Evolutionary conservation across 805 yeast species (phyloP), one percentile per base, ranked within the genome.

Genomic region (Saccharomycodes ludwigii): DNA sequence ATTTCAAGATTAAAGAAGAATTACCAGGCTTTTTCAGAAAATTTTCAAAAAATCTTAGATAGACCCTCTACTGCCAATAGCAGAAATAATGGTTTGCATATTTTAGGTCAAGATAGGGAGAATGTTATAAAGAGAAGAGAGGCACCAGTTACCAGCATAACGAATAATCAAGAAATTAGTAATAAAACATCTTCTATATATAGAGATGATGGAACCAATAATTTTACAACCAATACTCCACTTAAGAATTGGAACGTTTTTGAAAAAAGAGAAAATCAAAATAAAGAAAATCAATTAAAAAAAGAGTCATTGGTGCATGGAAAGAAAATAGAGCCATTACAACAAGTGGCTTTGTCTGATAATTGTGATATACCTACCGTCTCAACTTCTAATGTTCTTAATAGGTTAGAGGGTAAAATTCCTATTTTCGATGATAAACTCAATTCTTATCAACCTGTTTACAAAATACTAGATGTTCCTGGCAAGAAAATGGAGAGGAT

Each of bases 401-500:
- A 31, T 11, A 16, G 16, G 4, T 37, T 38, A 35, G 30, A 39
- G 9, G 45, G 46, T 5, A 56, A 48, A 32, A 35, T 60, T 6
- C 32, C 61, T 1, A 60, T 70, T 4, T 65, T 64, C 38, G 50
- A 54, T 23, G 72, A 66, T 42, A 46, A 34, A 25, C 36, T 34
- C 40, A 58, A 40, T 40, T 54, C 52, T 21, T 59, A 37, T 18
- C 50, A 45, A 3, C 58, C 70, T 3, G 63, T 66, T 3, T 68
- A 61, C 37, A 72, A 76, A 33, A 50, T 68, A 4, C 58, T 78
- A 11, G 58, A 63, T 21, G 57, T 54, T 17, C 67, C 72, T 2
- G 84, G 82, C 0, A 76, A 74, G 41, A 65, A 66, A 35, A 55
- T 70, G 0, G 88, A 79, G 47, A 65, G 60, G 30, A 63, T 76